Evolutionary conservation across 106 monocot genomes (phyloP), one percentile per base, ranked within the genome.

Genomic region (Dendrobium catenatum): DNA sequence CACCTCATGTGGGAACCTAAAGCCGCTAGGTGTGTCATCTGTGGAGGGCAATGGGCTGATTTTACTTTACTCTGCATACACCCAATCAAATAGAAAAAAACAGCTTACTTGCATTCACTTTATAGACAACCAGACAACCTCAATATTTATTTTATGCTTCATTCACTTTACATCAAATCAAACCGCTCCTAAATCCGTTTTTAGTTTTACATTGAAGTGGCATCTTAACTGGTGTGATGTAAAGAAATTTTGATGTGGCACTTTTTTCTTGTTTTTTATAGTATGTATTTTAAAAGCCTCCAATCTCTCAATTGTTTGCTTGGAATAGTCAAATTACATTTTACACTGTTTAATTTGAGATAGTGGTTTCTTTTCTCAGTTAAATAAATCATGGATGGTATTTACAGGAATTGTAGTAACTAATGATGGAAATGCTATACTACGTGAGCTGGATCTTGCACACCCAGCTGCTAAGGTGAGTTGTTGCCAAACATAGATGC

Each of bases 391-490:
- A 51, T 64, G 17, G 48, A 9, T 85, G 78, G 19, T 42, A 6
- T 75, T 74, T 46, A 73, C 84, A 93, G 93, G 93, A 24, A 93
- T 93, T 72, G 93, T 93, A 20, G 93, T 93, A 22, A 93, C 93
- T 44, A 93, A 93, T 83, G 93, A 93, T 82, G 93, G 93, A 78
- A 93, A 93, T 90, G 88, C 90, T 78, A 93, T 93, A 76, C 80
- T 93, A 9, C 86, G 93, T 72, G 93, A 93, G 78, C 80, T 93
- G 77, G 93, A 93, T 86, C 42, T 93, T 83, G 93, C 93, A n/a
- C 93, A 93, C 78, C 93, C 93, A 79, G 93, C 93, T 83, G 93
- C 93, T 43, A 93, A 93, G 90, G 93, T 86, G 82, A 16, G 29
- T 70, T 37, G 27, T 27, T 67, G 9, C 56, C 55, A 55, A 55